phyloP scores from a whole-genome alignment of 352 stramenopile species.

The Globisporangium rhizosaccharum region DNA sequence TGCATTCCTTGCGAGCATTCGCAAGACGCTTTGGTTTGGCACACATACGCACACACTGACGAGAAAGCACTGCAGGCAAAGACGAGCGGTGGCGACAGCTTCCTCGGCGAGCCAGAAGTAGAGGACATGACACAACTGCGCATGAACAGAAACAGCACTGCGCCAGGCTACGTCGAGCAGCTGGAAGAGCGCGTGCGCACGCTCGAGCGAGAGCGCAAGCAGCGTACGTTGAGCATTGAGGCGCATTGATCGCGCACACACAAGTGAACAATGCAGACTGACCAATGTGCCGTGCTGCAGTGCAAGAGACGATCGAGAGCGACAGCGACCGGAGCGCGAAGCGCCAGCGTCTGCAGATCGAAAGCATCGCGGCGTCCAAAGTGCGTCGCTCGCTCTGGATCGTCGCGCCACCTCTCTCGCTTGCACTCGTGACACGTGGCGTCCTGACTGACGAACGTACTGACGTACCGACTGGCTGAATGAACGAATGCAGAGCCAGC shows the following conservation, averaged over 20 bases:
- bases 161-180: slow-evolving; percentile 12
- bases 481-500: slow-evolving; percentile 27
- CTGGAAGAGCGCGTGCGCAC: slow-evolving; percentile 28
- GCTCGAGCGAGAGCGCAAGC: slow-evolving; percentile 26
- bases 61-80: slow-evolving; percentile 6
- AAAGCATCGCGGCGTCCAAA: slow-evolving; percentile 54
- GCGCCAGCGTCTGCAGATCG: slow-evolving; percentile 48
- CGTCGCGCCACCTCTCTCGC: background rate
- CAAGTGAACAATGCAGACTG: background rate
- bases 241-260: background rate
- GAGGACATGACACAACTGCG: slow-evolving; percentile 21
- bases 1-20: background rate
- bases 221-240: slow-evolving; percentile 19
- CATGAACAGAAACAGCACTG: slow-evolving; percentile 2
- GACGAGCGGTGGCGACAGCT: slow-evolving; percentile 14
- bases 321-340: slow-evolving; percentile 31
- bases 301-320: slow-evolving; percentile 17
- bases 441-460: background rate
- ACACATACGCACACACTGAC: slow-evolving; percentile 2
- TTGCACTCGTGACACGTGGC: background rate
- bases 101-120: slow-evolving; percentile 26
- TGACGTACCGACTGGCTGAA: background rate
- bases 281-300: slow-evolving; percentile 8
- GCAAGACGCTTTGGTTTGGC: background rate
- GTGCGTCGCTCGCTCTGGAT: slow-evolving; percentile 16